These are phyloP conservation scores for Cercospora zeae-maydis DNA, from an alignment of 2,329 filamentous ascomycete species.

Conservation along the genomic window DNA sequence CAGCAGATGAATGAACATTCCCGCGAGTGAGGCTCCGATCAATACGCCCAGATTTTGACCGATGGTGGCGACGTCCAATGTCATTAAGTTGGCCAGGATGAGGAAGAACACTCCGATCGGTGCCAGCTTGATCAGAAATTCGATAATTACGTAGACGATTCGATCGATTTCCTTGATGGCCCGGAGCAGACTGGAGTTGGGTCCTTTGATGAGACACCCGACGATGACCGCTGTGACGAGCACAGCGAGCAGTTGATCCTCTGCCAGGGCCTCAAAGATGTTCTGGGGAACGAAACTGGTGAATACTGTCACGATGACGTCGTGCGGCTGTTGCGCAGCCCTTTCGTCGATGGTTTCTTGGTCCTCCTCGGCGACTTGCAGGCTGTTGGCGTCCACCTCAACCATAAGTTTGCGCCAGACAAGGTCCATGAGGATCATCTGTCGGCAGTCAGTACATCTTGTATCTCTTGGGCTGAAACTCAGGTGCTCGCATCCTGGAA, in stretches of 20 bases:
- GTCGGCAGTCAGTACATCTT: background rate
- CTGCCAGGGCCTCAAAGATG: slow-evolving; percentile 47
- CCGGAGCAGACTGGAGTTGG: slow-evolving; percentile 42
- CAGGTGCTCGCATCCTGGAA: too few species aligned
- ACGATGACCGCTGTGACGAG: slow-evolving; percentile 49
- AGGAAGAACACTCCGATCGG: slow-evolving; percentile 55
- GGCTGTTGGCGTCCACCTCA: slow-evolving; percentile 35
- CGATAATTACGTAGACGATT: slow-evolving; percentile 48
- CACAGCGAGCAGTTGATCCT: slow-evolving; percentile 47
- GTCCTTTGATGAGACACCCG: slow-evolving; percentile 46
- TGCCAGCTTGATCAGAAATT: slow-evolving; percentile 49
- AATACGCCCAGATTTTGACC: slow-evolving; percentile 51
- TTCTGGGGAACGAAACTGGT: slow-evolving; percentile 51
- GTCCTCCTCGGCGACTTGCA: slow-evolving; percentile 35
- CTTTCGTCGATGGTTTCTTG: slow-evolving; percentile 38
- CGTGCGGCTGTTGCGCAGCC: slow-evolving; percentile 38
- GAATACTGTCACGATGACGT: slow-evolving; percentile 50
- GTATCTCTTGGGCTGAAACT: too few species aligned
- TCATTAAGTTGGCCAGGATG: slow-evolving; percentile 52
- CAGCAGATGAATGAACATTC: slow-evolving; percentile 49
- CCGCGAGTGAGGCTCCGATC: slow-evolving; percentile 47
- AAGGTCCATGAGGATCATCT: slow-evolving; percentile 45
- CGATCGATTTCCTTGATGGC: slow-evolving; percentile 49
- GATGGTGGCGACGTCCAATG: slow-evolving; percentile 48
- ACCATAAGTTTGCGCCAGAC: slow-evolving; percentile 50